Base-by-base conservation (phyloP, 73 alveolate species). In the Loxodes magnus region DNA sequence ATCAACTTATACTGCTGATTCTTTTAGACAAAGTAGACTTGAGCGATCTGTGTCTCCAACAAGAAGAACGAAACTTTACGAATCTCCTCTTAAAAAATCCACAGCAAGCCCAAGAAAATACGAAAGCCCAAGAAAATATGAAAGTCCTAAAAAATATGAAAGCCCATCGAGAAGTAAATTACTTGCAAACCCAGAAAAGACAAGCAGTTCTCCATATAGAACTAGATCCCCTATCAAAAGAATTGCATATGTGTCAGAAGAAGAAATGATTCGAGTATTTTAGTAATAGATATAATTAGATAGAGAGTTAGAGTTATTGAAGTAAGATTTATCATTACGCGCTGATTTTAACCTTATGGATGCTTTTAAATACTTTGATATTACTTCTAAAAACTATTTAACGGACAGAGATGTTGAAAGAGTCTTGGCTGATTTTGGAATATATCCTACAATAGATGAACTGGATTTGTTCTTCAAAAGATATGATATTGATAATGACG, bases 281-380 rank as follows among this genome's bases (percentile, higher is more conserved):
- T 39, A 4, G 5, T 59, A 43, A 3, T 35, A 36, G 24, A 78
- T 82, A 54, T 4, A 27, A 60, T 6, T 28, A 21, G 92, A 72
- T 35, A 56, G 75, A 23, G 70, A 67, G 53, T 63, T 85, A 6
- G 96, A 85, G 56, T 46, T 77, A 36, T 66, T 54, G 9, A 81
- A 67, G 59, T 64, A 62, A 10, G 80, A 77, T 28, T 67, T 85
- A 28, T 52, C 89, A 19, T 36, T 60, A 33, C 58, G 83, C 21
- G 48, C 80, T 5, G 96, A 85, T 61, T 85, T 85, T 65, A 85
- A 81, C 56, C 56, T 81, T 12, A 86, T 76, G 34, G 96, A 85
- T 60, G 94, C 94, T 27, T 85, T 80, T 53, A 69, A 82, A 51
- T 63, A 80, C 4, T 85, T 85, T 64, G 93, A 81, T 53, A 23